Conservation (phyloP, 176 grass and related monocot species). For the Saccharum spontaneum region DNA sequence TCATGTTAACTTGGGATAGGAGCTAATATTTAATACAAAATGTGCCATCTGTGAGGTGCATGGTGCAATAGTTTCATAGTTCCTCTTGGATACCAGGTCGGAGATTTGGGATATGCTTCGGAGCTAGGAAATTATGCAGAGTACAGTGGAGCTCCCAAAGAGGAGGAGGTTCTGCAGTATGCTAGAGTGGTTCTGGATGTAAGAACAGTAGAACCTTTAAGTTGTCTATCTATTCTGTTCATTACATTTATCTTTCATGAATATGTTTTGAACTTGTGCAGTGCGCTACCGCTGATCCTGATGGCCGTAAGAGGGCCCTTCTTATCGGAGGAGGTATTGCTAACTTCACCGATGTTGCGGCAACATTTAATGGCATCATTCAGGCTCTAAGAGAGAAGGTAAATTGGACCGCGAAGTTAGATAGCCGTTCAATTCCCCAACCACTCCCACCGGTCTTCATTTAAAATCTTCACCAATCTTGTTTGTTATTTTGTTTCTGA, state of each 20-base stretch:
- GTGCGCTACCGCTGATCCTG: conserved; percentile 86
- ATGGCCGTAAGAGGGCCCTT: conserved; percentile 88
- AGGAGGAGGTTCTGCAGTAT: conserved; percentile 94
- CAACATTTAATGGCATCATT: conserved; percentile 93
- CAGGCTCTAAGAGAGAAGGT: conserved; percentile 94
- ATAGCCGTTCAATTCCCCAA: conserved; percentile 23
- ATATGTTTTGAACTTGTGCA: conserved; percentile 27
- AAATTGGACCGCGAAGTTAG: conserved; percentile 2
- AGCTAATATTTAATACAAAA: not conserved
- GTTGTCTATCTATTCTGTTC: not conserved
- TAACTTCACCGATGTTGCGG: conserved; percentile 96
- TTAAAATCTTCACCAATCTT: conserved; percentile 38
- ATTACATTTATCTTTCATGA: not conserved
- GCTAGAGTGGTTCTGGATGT: conserved; percentile 96
- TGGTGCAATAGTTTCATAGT: not conserved
- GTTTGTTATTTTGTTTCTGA: not conserved
- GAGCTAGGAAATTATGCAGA: conserved; percentile 97
- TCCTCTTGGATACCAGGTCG: conserved; percentile 63
- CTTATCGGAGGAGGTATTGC: conserved; percentile 95
- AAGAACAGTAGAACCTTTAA: conserved; percentile 17
- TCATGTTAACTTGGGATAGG: not conserved
- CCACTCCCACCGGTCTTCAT: conserved; percentile 17
- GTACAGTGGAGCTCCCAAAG: conserved; percentile 95
- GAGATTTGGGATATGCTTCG: conserved; percentile 89
- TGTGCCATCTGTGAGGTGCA: not conserved